Evolutionary conservation across 495 filamentous ascomycete genomes (phyloP).

Genomic region (Penicillium daleae): DNA sequence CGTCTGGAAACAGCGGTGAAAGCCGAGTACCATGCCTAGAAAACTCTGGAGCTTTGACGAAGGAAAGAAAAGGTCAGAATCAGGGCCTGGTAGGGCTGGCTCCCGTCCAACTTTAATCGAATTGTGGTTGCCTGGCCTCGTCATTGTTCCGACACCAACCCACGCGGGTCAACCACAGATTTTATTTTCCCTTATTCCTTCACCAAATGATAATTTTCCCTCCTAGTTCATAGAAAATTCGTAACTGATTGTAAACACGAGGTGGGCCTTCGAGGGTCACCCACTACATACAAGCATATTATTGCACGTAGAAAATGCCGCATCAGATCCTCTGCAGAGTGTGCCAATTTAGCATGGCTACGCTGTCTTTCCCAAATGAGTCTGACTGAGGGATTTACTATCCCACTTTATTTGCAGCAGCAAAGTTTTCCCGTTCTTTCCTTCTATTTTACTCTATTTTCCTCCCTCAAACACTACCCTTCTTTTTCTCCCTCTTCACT

Average conservation of each 20-base stretch:
- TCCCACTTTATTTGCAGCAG: not conserved
- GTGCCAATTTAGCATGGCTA: not conserved
- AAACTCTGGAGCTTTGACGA: not conserved
- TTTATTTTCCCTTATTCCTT: not conserved
- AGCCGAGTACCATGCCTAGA: not conserved
- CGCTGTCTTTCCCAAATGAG: not conserved
- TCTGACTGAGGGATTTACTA: not conserved
- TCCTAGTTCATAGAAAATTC: not conserved
- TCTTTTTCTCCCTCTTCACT: not conserved
- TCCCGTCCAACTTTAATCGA: not conserved
- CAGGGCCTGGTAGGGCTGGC: not conserved
- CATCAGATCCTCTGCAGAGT: not conserved
- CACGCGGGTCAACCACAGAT: not conserved
- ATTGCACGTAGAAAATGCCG: not conserved
- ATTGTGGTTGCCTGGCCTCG: slow-evolving; percentile 3
- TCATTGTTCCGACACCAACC: not conserved
- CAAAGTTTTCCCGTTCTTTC: not conserved
- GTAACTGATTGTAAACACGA: not conserved
- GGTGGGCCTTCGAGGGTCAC: not conserved
- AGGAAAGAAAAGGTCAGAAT: not conserved
- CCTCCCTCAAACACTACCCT: not conserved
- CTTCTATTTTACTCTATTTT: not conserved
- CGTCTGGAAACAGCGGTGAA: not conserved
- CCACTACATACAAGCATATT: not conserved
- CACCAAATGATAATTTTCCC: not conserved